Base-by-base conservation (phyloP, 2,329 filamentous ascomycete genomes). In the Talaromyces sp. region DNA sequence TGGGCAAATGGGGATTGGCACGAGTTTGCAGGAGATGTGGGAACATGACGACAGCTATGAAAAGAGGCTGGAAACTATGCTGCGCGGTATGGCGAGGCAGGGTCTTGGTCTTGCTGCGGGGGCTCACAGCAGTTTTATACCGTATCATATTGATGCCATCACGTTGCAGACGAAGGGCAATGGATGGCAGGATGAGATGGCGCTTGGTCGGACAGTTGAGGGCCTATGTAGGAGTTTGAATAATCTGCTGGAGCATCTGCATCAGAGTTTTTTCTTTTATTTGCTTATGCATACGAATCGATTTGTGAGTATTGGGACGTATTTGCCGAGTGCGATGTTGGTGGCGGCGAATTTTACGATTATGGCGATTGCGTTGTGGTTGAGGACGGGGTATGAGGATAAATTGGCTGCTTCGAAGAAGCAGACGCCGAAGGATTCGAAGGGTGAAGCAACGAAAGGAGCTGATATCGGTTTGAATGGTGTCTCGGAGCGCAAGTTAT, bases 251-350 rank as follows among this genome's bases (percentile, higher is more conserved):
- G 95, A 99, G 79, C 93, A 99, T 76, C 84, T 99, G 67, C 95
- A 99, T 76, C 95, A 99, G 80, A 97, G 93, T 77, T 99, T 99
- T 83, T 99, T 99, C 85, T 98, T 99, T 80, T 99, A 99, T 77
- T 83, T 99, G 61, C 84, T 99, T 53, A 93, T 98, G 87, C 90
- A 96, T 70, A 87, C 89, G 34, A 91, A 95, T 72, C 89, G 93
- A 11, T 99, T 99, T 75, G 95, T 98, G 71, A 98, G 93, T 78
- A 99, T 99, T 69, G 95, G 95, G 17, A 99, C 94, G 1, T 99
- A 99, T 74, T 84, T 99, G 3, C 95, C 95, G 0, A 96, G 92
- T 71, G 95, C 95, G n/a, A 99, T 99, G 95, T 80, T 98, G 60
- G 85, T 99, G 65, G 95, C 95, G 1, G 91, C 89, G 51, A 97